These are phyloP conservation scores for Panaeolus cyanescens DNA, from an alignment of 768 basidiomycete genomes.

Conservation along the genomic window DNA sequence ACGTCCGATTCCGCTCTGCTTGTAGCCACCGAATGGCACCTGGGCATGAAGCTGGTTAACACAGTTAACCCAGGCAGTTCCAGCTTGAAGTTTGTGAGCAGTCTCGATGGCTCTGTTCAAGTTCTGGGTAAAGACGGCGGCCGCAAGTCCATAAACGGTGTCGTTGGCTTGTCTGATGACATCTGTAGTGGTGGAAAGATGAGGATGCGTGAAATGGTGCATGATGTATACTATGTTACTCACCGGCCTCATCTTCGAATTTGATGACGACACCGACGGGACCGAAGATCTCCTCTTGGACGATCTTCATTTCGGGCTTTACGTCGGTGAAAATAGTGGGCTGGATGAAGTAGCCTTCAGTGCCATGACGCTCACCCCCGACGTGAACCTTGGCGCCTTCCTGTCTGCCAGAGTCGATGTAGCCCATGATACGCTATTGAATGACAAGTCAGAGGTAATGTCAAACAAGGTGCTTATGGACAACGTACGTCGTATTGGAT, in stretches of 20 bases:
- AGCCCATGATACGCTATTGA: slow-evolving; percentile 69
- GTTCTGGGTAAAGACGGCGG: slow-evolving; percentile 83
- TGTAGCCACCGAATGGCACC: slow-evolving; percentile 86
- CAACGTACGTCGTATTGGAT: slow-evolving; percentile 62
- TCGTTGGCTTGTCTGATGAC: slow-evolving; percentile 81
- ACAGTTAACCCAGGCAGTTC: slow-evolving; percentile 75
- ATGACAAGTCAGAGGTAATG: background rate
- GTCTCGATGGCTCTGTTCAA: slow-evolving; percentile 72
- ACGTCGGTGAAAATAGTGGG: slow-evolving; percentile 78
- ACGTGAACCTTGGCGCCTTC: slow-evolving; percentile 67
- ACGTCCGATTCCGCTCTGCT: slow-evolving; percentile 80
- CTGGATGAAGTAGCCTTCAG: slow-evolving; percentile 61
- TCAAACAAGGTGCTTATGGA: background rate
- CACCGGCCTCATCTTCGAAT: slow-evolving; percentile 65
- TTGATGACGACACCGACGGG: slow-evolving; percentile 78
- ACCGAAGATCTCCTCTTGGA: slow-evolving; percentile 77
- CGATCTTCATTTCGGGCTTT: slow-evolving; percentile 72
- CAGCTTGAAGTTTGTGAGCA: slow-evolving; percentile 77
- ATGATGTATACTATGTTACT: slow-evolving; percentile 5
- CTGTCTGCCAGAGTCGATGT: slow-evolving; percentile 74
- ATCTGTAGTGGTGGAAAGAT: slow-evolving; percentile 54
- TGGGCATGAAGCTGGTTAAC: slow-evolving; percentile 50
- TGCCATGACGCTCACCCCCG: slow-evolving; percentile 62
- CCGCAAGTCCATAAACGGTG: slow-evolving; percentile 82
- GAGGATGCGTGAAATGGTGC: background rate